phyloP scores from a whole-genome alignment of 306 rosid genomes.

The Acacia melanoxylon region DNA sequence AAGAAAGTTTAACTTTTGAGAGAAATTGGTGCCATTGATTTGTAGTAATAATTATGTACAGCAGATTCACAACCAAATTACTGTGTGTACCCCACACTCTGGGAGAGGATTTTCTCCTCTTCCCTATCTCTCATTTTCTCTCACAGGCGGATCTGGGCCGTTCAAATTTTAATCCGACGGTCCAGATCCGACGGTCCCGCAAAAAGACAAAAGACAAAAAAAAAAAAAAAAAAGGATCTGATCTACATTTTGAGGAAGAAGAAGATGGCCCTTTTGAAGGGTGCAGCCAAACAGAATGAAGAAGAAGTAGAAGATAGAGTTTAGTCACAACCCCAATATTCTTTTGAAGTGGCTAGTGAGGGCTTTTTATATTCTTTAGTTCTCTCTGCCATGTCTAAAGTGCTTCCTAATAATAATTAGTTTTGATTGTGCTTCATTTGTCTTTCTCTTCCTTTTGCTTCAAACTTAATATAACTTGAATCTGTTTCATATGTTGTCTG shows the following conservation, averaged over 20 bases:
- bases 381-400: conserved; percentile 25
- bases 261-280: neutral
- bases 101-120: too few relatives aligned
- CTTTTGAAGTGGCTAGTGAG: conserved; percentile 31
- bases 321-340: conserved; percentile 22
- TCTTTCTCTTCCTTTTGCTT: conserved; percentile 23
- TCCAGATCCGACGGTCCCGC: too few relatives aligned
- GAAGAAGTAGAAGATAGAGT: neutral
- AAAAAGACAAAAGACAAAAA: too few relatives aligned
- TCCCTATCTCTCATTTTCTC: too few relatives aligned
- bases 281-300: neutral
- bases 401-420: conserved; percentile 6
- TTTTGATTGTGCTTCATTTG: neutral
- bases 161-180: too few relatives aligned
- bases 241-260: conserved; percentile 21
- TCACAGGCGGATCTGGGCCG: too few relatives aligned
- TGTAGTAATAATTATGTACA: neutral
- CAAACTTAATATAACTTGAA: neutral
- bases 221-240: too few relatives aligned
- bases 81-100: conserved; percentile 17
- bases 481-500: neutral
- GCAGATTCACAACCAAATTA: neutral
- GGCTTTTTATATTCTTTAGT: conserved; percentile 22
- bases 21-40: conserved; percentile 15
- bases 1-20: neutral